Base-by-base conservation (phyloP, 108 stramenopile genomes). In the Conticribra guillardii region DNA sequence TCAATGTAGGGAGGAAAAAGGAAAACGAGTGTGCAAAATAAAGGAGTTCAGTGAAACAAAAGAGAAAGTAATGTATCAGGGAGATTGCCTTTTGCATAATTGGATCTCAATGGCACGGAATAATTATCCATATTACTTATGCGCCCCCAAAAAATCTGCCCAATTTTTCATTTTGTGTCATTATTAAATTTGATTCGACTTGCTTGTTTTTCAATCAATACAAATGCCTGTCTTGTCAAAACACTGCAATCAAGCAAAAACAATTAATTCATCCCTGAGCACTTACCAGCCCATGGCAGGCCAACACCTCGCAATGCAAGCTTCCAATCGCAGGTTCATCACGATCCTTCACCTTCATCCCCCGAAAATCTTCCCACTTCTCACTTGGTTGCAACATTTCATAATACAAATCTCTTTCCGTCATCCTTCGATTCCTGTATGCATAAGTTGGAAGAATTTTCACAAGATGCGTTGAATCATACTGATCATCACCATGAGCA, bases 361-460 rank as follows among this genome's bases (percentile, higher is more conserved):
- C 82, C 68, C 86, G 77, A 56, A 82, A 77, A 60, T 68, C 64
- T 58, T 66, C 53, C 72, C 75, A 89, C 3, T 46, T 69, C 9
- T 60, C 57, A 37, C 76, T 76, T 18, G 84, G 73, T 41, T 72
- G 54, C 19, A 66, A 26, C 81, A 82, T 87, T 54, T 88, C 89
- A 4, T 73, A 63, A 2, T 67, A 51, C 33, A 91, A 28, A 54
- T 88, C 87, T 45, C 68, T 52, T 4, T 74, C 58, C 2, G 87
- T 87, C 87, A 88, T 88, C 69, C 84, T 76, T 60, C 75, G 66
- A 52, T 91, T 82, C 21, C 75, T 87, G 54, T 91, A 91, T 1
- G 84, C 82, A 70, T 88, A 87, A 11, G 47, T 44, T 54, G 89
- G 89, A n/a, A 41, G 44, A 33, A 73, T 46, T 28, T 51, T 73